Base-by-base conservation (phyloP, 2,329 filamentous ascomycete species). In the Aspergillus caelatus region DNA sequence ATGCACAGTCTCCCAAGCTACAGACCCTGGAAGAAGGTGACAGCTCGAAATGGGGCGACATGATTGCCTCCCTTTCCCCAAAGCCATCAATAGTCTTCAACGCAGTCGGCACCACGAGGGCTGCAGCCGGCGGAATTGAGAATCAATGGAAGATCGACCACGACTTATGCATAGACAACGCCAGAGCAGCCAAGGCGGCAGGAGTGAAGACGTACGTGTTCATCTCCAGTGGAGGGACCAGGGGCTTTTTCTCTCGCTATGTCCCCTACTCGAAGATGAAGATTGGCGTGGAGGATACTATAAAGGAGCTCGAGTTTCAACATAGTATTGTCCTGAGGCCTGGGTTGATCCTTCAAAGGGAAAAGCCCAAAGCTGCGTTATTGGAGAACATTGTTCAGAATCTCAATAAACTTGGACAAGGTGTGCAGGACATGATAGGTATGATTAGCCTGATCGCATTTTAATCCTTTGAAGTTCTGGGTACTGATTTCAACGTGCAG, bases 111-210 rank as follows among this genome's bases (percentile, higher is more conserved):
- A 78, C 77, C 12, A 78, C 75, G 3, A 64, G 65, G 45, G 73
- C 73, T 4, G 64, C 67, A 26, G 76, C 76, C 4, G 77, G 77
- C 1, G 70, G 75, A 14, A 50, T 78, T 45, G 63, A 71, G 55
- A 74, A 76, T 14, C 77, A 79, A 62, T 75, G 75, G 73, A 75
- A 74, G 58, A 77, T 79, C 60, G 77, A 79, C 64, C 76, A 78
- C 61, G 77, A 78, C 61, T 58, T 74, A 39, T 75, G 72, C 57
- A 67, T 78, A 10, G 75, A 77, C 58, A 76, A 72, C 34, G 76
- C 76, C 12, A 68, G 69, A 58, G 76, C 75, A 30, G 76, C 76
- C 34, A 78, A 78, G 61, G 69, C 68, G 14, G 75, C 75, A 0
- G 77, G 75, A 0, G 75, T 74, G 28, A 75, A 73, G 60, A 77